Evolutionary conservation across 352 stramenopile species (phyloP).

Genomic region (Achlya hypogyna): DNA sequence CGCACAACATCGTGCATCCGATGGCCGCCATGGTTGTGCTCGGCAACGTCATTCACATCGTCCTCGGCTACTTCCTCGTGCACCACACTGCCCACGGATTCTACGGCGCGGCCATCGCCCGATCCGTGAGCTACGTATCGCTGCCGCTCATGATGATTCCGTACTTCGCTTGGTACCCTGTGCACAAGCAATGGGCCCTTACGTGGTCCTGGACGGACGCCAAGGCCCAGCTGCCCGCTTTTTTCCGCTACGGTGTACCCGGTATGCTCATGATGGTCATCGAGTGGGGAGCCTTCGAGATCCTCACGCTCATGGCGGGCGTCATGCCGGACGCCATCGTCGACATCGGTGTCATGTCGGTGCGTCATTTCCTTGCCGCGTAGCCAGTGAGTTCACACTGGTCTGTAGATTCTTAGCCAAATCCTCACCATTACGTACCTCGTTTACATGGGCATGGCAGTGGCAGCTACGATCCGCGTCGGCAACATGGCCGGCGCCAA

Average conservation of each 20-base stretch:
- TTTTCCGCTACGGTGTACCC: conserved; percentile 48
- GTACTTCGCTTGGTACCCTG: conserved; percentile 22
- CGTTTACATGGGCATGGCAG: conserved; percentile 53
- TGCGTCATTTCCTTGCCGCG: conserved; percentile 15
- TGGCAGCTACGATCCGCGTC: conserved; percentile 51
- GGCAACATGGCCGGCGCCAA: conserved; percentile 52
- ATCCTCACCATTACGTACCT: conserved; percentile 50
- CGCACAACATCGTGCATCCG: conserved; percentile 58
- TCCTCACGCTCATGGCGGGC: conserved; percentile 49
- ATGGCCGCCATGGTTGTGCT: conserved; percentile 49
- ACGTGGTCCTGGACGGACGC: conserved; percentile 52
- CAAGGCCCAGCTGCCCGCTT: conserved; percentile 33
- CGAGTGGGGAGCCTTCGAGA: conserved; percentile 62
- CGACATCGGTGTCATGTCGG: conserved; percentile 46
- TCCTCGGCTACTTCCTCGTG: conserved; percentile 59
- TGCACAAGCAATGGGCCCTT: conserved; percentile 44
- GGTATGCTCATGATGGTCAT: conserved; percentile 50
- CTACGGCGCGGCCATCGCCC: conserved; percentile 61
- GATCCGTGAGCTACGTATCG: conserved; percentile 44
- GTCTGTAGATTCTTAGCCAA: conserved; percentile 9
- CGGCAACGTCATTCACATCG: conserved; percentile 53
- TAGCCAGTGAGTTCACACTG: neutral
- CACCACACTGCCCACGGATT: conserved; percentile 44
- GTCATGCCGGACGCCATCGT: conserved; percentile 42
- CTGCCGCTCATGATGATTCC: conserved; percentile 34